Evolutionary conservation across 805 yeast genomes (phyloP).

Genomic region (Torulaspora gathmanii): DNA sequence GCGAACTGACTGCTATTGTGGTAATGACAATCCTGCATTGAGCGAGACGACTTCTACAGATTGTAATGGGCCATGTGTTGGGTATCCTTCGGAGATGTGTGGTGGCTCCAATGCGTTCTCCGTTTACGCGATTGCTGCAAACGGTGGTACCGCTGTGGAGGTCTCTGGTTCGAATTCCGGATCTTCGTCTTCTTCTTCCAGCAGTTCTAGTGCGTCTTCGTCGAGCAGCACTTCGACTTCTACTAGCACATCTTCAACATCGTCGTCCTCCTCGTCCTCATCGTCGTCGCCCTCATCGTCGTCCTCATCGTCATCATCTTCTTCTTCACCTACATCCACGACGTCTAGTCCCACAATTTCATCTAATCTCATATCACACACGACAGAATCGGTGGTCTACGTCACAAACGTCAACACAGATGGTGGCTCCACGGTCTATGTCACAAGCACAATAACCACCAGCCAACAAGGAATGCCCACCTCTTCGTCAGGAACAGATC

Average conservation of each 20-base stretch:
- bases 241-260: conserved; percentile 12
- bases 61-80: conserved; percentile 45
- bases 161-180: conserved; percentile 6
- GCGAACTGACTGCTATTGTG: conserved; percentile 34
- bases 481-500: conserved; percentile 13
- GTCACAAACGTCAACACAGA: conserved; percentile 27
- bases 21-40: conserved; percentile 22
- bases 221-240: conserved; percentile 17
- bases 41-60: conserved; percentile 15
- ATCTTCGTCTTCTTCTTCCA: conserved; percentile 13
- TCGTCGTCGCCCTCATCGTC: conserved; percentile 5
- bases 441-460: conserved; percentile 28
- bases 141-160: conserved; percentile 16
- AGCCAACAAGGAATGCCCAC: conserved; percentile 16
- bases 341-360: not conserved
- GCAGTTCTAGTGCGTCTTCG: conserved; percentile 23
- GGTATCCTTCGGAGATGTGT: conserved; percentile 55
- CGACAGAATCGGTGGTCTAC: conserved; percentile 16
- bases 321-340: conserved; percentile 1
- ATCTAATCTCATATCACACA: conserved; percentile 4
- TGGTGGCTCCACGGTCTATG: conserved; percentile 30
- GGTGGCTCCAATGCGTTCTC: conserved; percentile 52
- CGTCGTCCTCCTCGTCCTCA: conserved; percentile 27
- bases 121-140: conserved; percentile 39
- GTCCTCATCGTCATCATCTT: conserved; percentile 9